Evolutionary conservation across 2,329 filamentous ascomycete genomes (phyloP), one percentile per base, ranked within the genome.

Genomic region (Fusarium vanettenii): DNA sequence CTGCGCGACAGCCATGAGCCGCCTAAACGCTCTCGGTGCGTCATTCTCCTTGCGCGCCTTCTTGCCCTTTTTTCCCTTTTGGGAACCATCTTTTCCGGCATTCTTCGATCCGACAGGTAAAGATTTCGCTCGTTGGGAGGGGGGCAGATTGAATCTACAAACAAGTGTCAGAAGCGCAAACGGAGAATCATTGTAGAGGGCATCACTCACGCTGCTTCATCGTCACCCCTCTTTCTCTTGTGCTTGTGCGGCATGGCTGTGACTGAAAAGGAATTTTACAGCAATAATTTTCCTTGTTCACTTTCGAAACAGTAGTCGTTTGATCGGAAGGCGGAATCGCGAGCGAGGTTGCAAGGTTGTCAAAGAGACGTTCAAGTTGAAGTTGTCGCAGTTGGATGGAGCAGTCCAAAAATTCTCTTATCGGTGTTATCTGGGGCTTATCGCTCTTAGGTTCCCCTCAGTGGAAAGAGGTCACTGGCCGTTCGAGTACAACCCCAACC

Each of bases 1-100:
- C 18, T 86, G 83, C 45, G 92, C 89, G 75, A 92, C 90, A 37
- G 93, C 91, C 93, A 98, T 97, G 72, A 98, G 85, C 14, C 95
- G 92, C 71, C 91, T 90, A 83, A 99, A 99, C 2, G 93, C 94
- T 76, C 94, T 93, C 0, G 97, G 97, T 2, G 94, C 95, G 84
- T 98, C 97, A 81, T 97, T 92, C 43, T 89, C 86, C 33, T 81
- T 82, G 60, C 84, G 87, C 13, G 84, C 85, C 76, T 88, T 88
- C 60, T 67, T 80, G 73, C 80, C 78, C 85, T 90, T 79, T 75
- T 82, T 80, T 72, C 78, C 73, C 66, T 59, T 59, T 41, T 59
- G 60, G 1, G 80, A 41, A 33, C 31, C 33, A 29, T 69, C 75
- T 55, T 74, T 71, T 33, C 64, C 74, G 78, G 64, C 31, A 77